Base-by-base conservation (phyloP, 768 basidiomycete genomes). In the Tulasnella sp. region DNA sequence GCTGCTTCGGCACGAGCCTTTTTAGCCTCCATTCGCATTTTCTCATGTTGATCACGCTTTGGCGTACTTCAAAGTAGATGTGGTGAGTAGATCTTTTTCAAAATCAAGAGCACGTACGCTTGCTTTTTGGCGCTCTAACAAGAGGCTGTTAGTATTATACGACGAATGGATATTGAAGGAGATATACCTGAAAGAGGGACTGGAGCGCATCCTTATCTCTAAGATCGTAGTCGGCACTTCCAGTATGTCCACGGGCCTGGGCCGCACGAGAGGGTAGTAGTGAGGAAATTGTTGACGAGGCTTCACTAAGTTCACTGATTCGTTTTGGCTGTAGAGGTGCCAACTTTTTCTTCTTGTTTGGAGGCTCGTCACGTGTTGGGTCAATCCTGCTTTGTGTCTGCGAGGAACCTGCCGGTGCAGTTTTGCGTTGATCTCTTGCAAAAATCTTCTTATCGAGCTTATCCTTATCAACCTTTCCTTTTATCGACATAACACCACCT, bases 151-250 rank as follows among this genome's bases (percentile, higher is more conserved):
- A n/a, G n/a, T n/a, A n/a, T n/a, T n/a, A n/a, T n/a, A n/a, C n/a
- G n/a, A n/a, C n/a, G n/a, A n/a, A n/a, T n/a, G n/a, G n/a, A n/a
- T n/a, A n/a, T n/a, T n/a, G n/a, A n/a, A n/a, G n/a, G n/a, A n/a
- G n/a, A n/a, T n/a, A n/a, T 15, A 46, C 45, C 45, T 46, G 24
- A 20, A 46, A 46, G 4, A 46, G 45, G 10, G 45, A 46, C 45
- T 27, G 24, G 22, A 46, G 31, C 22, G 45, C 35, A 1, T 22
- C 45, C 4, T 22, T 22, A 16, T 46, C 35, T 13, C 13, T 46
- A 15, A 46, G 22, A 31, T 46, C 45, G 5, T 32, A 15, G 13
- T 46, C 45, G 16, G 22, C 24, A 19, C 45, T 46, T 1, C 45
- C 19, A 28, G 24, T 29, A n/a, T 32, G 13, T 35, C 12, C 19